Percentiles rank a stretch among this genome's conserved stretches.
phyloP scores from a whole-genome alignment of 1,284 basidiomycete genomes.

The Phylloporus sp. region DNA sequence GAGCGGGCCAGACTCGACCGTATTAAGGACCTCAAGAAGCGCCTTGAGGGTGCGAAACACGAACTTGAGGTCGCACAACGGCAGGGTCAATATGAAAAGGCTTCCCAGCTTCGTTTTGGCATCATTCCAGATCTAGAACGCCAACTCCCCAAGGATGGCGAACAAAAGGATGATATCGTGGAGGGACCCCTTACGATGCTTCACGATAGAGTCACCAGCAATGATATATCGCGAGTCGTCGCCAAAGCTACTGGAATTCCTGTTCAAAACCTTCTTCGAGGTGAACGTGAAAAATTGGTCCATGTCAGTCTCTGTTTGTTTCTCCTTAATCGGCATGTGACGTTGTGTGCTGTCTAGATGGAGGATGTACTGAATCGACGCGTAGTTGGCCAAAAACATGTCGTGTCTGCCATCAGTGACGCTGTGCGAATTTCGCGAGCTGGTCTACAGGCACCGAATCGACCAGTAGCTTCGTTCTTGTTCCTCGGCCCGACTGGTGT shows the following conservation, averaged over 20 bases:
- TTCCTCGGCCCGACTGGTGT: constrained; percentile 91
- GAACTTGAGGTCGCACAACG: constrained; percentile 89
- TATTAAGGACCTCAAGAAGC: constrained; percentile 79
- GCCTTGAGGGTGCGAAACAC: constrained; percentile 84
- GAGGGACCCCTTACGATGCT: constrained; percentile 68
- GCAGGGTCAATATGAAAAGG: constrained; percentile 81
- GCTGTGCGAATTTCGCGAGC: constrained; percentile 91
- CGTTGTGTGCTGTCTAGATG: constrained; percentile 59
- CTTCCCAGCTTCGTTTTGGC: constrained; percentile 81
- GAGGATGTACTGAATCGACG: constrained; percentile 76
- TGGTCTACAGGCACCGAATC: constrained; percentile 83
- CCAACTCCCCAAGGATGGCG: constrained; percentile 69
- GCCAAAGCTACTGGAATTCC: constrained; percentile 93
- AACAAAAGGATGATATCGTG: constrained; percentile 43
- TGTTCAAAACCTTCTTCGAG: constrained; percentile 86
- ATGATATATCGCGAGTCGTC: constrained; percentile 88
- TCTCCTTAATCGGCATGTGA: constrained; percentile 18
- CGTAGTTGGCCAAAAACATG: constrained; percentile 90
- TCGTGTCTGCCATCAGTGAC: constrained; percentile 80
- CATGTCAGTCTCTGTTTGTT: constrained; percentile 54
- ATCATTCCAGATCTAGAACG: constrained; percentile 83
- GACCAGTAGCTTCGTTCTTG: constrained; percentile 91
- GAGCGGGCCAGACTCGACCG: constrained; percentile 79
- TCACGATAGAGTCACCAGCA: constrained; percentile 86
- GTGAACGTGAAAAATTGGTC: constrained; percentile 90